These are phyloP conservation scores for Kentomonas sorsogonicus DNA, from an alignment of 208 protist species.

Conservation along the genomic window DNA sequence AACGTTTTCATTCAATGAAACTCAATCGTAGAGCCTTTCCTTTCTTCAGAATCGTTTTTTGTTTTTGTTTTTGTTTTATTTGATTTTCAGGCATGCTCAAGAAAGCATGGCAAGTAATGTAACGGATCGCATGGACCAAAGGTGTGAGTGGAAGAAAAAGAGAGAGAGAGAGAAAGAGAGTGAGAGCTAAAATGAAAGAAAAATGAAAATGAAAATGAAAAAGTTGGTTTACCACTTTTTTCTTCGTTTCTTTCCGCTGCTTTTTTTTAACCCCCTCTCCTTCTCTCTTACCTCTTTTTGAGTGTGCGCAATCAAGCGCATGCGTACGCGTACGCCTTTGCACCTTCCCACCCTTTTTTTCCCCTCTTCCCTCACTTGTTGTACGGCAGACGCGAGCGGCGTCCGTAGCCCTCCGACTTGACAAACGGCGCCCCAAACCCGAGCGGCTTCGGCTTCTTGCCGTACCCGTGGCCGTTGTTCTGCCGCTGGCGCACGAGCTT, in stretches of 20 bases:
- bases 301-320: not conserved
- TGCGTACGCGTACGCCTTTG: not conserved
- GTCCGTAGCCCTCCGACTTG: constrained; percentile 85
- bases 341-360: not conserved
- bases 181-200: too few relatives aligned
- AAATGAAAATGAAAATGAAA: constrained; percentile 4
- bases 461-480: constrained; percentile 71
- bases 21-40: too few relatives aligned
- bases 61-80: not conserved
- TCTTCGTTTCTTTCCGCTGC: not conserved
- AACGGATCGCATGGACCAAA: too few relatives aligned
- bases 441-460: constrained; percentile 71
- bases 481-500: constrained; percentile 71
- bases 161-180: too few relatives aligned
- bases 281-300: not conserved
- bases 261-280: constrained; percentile 1
- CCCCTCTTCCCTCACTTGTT: constrained; percentile 59
- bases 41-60: too few relatives aligned
- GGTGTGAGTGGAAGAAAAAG: too few relatives aligned
- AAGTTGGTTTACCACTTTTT: not conserved
- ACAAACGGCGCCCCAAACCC: constrained; percentile 70
- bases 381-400: constrained; percentile 75
- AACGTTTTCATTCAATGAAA: too few relatives aligned
- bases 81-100: not conserved
- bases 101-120: too few relatives aligned